Conservation (phyloP, 306 rosid genomes). For the Quercus alba region DNA sequence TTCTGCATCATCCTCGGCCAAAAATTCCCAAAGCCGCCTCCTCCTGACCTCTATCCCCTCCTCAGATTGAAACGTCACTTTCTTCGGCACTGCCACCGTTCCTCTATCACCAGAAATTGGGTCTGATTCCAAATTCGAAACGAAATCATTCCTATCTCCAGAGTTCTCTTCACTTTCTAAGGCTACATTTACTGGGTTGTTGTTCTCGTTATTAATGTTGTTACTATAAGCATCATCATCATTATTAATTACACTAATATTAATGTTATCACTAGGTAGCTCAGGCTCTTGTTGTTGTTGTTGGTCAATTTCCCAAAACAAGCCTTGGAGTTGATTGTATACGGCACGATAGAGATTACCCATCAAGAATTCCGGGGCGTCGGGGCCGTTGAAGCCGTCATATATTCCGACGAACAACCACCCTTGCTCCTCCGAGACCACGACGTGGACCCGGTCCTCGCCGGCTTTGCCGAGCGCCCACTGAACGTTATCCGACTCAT, state of each 20-base stretch:
- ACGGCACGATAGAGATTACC: conserved; percentile 80
- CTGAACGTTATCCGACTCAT: conserved; percentile 60
- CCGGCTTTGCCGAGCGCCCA: conserved; percentile 95
- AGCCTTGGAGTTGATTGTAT: conserved; percentile 77
- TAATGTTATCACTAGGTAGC: too few relatives aligned
- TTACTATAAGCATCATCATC: neutral
- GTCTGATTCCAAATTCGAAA: conserved; percentile 12
- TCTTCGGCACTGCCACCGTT: conserved; percentile 28
- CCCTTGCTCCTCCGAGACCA: conserved; percentile 85
- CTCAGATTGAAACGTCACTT: conserved; percentile 50
- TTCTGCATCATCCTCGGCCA: conserved; percentile 73
- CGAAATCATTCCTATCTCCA: conserved; percentile 9
- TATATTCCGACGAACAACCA: conserved; percentile 92
- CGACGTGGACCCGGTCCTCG: conserved; percentile 92
- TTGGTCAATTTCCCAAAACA: conserved; percentile 70
- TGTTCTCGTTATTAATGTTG: neutral
- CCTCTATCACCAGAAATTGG: conserved; percentile 26
- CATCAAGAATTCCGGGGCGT: conserved; percentile 87
- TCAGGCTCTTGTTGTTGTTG: neutral
- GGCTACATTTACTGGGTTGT: conserved; percentile 20
- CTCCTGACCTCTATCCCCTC: conserved; percentile 50
- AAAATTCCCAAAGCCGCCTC: conserved; percentile 76
- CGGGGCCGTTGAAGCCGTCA: conserved; percentile 89
- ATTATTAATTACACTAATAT: neutral
- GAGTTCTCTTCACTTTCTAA: conserved; percentile 21